Evolutionary conservation across 2,329 filamentous ascomycete genomes (phyloP).

Genomic region (Aspergillus flavus): DNA sequence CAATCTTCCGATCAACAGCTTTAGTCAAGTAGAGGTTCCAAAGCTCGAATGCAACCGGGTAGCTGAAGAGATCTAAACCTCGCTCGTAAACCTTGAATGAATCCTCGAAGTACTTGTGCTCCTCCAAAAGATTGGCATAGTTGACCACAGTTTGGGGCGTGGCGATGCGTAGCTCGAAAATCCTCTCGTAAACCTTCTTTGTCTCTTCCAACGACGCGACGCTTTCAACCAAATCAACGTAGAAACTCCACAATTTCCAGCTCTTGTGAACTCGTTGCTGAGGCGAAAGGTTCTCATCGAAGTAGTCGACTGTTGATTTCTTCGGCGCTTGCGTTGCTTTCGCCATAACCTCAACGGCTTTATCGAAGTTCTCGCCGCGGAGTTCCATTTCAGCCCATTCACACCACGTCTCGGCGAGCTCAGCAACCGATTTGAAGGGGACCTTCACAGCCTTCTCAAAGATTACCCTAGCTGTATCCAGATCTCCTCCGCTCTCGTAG

Average conservation of each 20-base stretch:
- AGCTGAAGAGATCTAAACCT: slow-evolving; percentile 96
- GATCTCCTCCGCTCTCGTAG: slow-evolving; percentile 84
- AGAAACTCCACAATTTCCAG: slow-evolving; percentile 99
- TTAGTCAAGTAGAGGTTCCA: slow-evolving; percentile 99
- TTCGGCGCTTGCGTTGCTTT: slow-evolving; percentile 98
- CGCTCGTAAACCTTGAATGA: slow-evolving; percentile 98
- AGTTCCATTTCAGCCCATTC: slow-evolving; percentile 99
- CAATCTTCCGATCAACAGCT: slow-evolving; percentile 92
- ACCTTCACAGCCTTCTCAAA: slow-evolving; percentile 98
- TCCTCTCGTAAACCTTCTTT: slow-evolving; percentile 90
- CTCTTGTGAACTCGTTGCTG: slow-evolving; percentile 98
- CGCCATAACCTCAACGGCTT: slow-evolving; percentile 92
- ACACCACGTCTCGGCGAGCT: slow-evolving; percentile 97
- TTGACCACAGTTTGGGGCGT: slow-evolving; percentile 99
- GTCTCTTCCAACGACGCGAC: slow-evolving; percentile 90
- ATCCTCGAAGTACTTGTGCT: slow-evolving; percentile 93
- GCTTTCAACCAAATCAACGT: slow-evolving; percentile 95
- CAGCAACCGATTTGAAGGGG: slow-evolving; percentile 94
- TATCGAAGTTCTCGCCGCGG: slow-evolving; percentile 92
- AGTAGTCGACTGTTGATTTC: slow-evolving; percentile 97
- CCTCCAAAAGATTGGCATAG: slow-evolving; percentile 92
- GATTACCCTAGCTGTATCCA: slow-evolving; percentile 84
- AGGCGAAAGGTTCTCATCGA: slow-evolving; percentile 89
- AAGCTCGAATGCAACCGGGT: slow-evolving; percentile 95
- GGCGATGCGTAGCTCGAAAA: slow-evolving; percentile 96